Base-by-base conservation (phyloP, 2,329 filamentous ascomycete genomes). In the Cytospora piceicola region DNA sequence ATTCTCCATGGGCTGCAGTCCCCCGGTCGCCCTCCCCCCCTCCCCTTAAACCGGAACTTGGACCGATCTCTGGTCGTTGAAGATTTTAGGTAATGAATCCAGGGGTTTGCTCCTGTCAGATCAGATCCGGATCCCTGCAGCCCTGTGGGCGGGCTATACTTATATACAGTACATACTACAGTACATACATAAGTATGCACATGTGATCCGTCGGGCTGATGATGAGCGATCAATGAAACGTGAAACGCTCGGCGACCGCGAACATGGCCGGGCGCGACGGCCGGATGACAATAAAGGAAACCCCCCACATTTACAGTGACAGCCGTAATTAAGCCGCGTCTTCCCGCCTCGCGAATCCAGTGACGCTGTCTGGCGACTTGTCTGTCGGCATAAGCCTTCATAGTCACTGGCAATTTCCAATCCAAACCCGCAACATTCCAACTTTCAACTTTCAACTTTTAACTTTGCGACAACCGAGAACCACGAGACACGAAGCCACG, bases 31-130 rank as follows among this genome's bases (percentile, higher is more conserved):
- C 11, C 32, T 36, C 32, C 6, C 2, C 32, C 32, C 14, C 2
- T 36, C 34, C 12, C 34, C 4, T 36, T 15, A 2, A 36, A 6
- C 32, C 12, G 36, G 15, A 42, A 3, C 3, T 39, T 39, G 15
- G 20, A n/a, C 17, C 5, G 8, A 15, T 42, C 39, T 24, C 20
- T 22, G n/a, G 22, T n/a, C n/a, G 46, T 49, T 49, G 8, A 49
- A 20, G 11, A 24, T 49, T 49, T 22, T 22, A 4, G 4, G 3
- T 12, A n/a, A 42, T 42, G 6, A 15, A 49, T 46, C 42, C 42
- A 22, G 42, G n/a, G 46, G 46, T 49, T 49, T 14, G n/a, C n/a
- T 46, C 42, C 42, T 46, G 42, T 46, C 42, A 46, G 42, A 46
- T 49, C 46, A 24, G n/a, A 49, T 49, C 11, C n/a, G 46, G 11